Evolutionary conservation across 2,329 filamentous ascomycete species (phyloP).

Genomic region (Phaeosphaeria sp.): DNA sequence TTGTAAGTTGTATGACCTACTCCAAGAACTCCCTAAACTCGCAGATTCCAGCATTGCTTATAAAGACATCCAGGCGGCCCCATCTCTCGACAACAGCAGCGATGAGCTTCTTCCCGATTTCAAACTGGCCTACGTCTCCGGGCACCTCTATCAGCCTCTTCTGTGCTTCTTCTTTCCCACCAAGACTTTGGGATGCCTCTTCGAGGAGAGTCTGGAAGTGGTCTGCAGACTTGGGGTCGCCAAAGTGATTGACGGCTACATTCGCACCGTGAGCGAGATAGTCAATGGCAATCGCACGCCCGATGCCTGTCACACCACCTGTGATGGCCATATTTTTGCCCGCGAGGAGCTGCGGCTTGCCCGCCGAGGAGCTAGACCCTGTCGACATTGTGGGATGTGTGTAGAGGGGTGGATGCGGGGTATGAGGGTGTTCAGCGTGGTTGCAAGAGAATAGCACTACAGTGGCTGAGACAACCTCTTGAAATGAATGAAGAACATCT

Average conservation of each 20-base stretch:
- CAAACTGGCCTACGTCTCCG: slow-evolving; percentile 78
- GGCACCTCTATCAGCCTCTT: slow-evolving; percentile 67
- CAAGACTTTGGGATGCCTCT: slow-evolving; percentile 40
- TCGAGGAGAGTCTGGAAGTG: slow-evolving; percentile 57
- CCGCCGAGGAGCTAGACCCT: slow-evolving; percentile 7
- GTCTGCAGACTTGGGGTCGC: slow-evolving; percentile 56
- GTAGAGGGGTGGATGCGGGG: slow-evolving; percentile 7
- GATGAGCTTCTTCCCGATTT: slow-evolving; percentile 74
- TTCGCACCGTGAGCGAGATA: slow-evolving; percentile 79
- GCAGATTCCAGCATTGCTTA: slow-evolving; percentile 89
- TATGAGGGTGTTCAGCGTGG: slow-evolving; percentile 6
- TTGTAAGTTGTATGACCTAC: slow-evolving; percentile 49
- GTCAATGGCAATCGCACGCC: slow-evolving; percentile 80
- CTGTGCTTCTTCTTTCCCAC: slow-evolving; percentile 40
- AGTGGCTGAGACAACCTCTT: too few relatives aligned
- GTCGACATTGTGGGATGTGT: slow-evolving; percentile 6
- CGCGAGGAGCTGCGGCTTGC: slow-evolving; percentile 60
- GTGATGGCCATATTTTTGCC: slow-evolving; percentile 87
- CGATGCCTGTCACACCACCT: slow-evolving; percentile 85
- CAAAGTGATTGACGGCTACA: slow-evolving; percentile 82
- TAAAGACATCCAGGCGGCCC: slow-evolving; percentile 69
- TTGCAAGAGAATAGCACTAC: not conserved
- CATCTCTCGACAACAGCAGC: slow-evolving; percentile 67
- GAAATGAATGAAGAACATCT: not conserved
- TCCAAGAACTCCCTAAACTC: slow-evolving; percentile 86